Evolutionary conservation across 805 yeast genomes (phyloP), one percentile per base, ranked within the genome.

Genomic region (Starmerella bacillaris): DNA sequence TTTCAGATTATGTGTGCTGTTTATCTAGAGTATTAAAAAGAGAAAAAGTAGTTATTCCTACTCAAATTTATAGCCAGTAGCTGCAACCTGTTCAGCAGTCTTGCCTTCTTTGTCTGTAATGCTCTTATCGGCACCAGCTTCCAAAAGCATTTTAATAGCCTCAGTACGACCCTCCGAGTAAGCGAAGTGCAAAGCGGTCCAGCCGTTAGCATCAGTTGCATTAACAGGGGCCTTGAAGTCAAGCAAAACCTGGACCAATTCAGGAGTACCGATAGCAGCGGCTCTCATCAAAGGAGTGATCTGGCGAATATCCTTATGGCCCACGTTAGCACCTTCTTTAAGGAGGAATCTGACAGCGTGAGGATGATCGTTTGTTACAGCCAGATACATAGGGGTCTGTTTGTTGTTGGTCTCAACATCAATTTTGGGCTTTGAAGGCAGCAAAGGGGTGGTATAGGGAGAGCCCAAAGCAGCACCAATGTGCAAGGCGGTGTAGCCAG

Each of bases 171-270:
- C 94, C 55, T 84, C 96, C 0, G 93, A 82, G 37, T 77, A 57
- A 0, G 95, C 94, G 55, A 80, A 92, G 53, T 80, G 93, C 40
- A 86, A 53, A 1, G 94, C 73, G 0, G 92, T 77, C 83, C 89
- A 80, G 0, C 92, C 89, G 5, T 35, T 17, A 9, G 45, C 43
- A 50, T 84, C 95, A 26, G 67, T 66, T 3, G 74, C 63, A 47
- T 82, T 78, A 17, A 83, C 52, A 6, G 78, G 77, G 1, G 75
- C 69, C 31, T 66, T 67, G 2, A 67, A 68, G 4, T 60, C 57
- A 4, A 69, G 63, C 24, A 84, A 57, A 20, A 69, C 48, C 30
- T 66, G 60, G 12, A 75, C 68, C 20, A 82, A 52, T 4, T 67
- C 67, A 18, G 59, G 50, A 2, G 74, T 66, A 3, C 94, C 95